Evolutionary conservation across 192 early-diverging fungal species (phyloP).

Genomic region (Podila epigama): DNA sequence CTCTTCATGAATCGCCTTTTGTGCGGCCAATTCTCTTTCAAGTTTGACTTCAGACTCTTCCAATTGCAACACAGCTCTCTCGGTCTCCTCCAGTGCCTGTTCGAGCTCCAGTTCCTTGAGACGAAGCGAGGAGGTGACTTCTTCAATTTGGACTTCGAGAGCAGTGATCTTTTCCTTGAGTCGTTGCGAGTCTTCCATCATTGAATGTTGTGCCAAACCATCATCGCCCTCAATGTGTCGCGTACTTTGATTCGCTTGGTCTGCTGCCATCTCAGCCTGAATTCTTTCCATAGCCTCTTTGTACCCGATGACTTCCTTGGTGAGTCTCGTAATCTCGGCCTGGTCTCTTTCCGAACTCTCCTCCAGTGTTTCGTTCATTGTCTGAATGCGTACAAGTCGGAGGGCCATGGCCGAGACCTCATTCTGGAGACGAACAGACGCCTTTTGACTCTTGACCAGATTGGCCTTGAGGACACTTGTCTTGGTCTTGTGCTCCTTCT

Average conservation of each 20-base stretch:
- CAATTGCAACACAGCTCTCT: not conserved
- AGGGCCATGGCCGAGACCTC: constrained; percentile 2
- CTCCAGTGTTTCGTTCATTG: constrained; percentile 10
- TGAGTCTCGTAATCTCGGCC: not conserved
- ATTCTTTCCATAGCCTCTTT: not conserved
- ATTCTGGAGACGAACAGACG: constrained; percentile 8
- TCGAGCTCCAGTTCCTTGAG: constrained; percentile 23
- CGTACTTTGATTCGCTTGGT: not conserved
- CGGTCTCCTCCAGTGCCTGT: constrained; percentile 12
- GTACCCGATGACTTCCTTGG: not conserved
- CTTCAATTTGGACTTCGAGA: constrained; percentile 24
- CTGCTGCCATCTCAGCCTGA: not conserved
- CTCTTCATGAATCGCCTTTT: not conserved
- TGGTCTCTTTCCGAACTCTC: constrained; percentile 3
- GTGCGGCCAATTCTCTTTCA: not conserved
- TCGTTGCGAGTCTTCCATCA: not conserved
- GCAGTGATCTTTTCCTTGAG: constrained; percentile 6
- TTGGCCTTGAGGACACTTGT: not conserved
- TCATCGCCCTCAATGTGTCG: not conserved
- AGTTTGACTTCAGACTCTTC: not conserved
- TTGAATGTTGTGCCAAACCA: not conserved
- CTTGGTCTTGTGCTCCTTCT: constrained; percentile 15
- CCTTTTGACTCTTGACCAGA: constrained; percentile 12
- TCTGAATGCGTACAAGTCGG: constrained; percentile 6
- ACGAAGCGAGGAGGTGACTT: constrained; percentile 1